Base-by-base conservation (phyloP, 768 basidiomycete species). In the Kwoniella dendrophila region DNA sequence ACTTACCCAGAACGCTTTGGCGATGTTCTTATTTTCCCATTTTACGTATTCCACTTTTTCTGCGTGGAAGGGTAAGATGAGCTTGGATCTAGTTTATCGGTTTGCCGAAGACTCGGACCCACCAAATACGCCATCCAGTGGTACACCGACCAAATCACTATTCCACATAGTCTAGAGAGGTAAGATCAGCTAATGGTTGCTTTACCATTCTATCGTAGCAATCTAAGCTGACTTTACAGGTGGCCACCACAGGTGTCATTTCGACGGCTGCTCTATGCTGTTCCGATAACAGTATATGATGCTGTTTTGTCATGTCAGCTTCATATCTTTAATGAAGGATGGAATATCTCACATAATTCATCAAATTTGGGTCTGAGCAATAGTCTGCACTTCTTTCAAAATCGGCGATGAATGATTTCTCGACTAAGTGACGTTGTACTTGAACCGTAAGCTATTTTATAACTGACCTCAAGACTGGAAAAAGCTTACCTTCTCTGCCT, bases 1-100 rank as follows among this genome's bases (percentile, higher is more conserved):
- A 63, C 71, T 43, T 36, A 72, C 71, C 75, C 75, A 77, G 62
- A 77, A 71, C 0, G 60, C 66, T 53, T 77, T 74, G 34, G 57
- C 48, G 30, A 77, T 61, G 3, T 41, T 62, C 56, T 76, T 76
- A 27, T 69, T 56, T 36, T 62, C 57, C 69, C 69, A 76, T 26
- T 64, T 56, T 3, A 74, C 56, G 27, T 59, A 64, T 4, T 65
- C 63, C 7, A 71, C 67, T 14, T 51, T 68, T 20, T 72, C 73
- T 75, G 56, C n/a, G 11, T 14, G 14, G 26, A 1, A 10, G 45
- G 11, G 34, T 20, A 20, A n/a, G 26, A 11, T 64, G 24, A 58
- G 53, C 26, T 26, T n/a, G n/a, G 18, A 7, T 43, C 12, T 14
- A 43, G 11, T 11, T 14, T 18, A 38, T 20, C 36, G 33, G 4